Percentiles rank a stretch among this genome's conserved stretches.
These are phyloP conservation scores for Alloteropsis semialata DNA, from an alignment of 176 grass and related monocot species.

Conservation along the genomic window DNA sequence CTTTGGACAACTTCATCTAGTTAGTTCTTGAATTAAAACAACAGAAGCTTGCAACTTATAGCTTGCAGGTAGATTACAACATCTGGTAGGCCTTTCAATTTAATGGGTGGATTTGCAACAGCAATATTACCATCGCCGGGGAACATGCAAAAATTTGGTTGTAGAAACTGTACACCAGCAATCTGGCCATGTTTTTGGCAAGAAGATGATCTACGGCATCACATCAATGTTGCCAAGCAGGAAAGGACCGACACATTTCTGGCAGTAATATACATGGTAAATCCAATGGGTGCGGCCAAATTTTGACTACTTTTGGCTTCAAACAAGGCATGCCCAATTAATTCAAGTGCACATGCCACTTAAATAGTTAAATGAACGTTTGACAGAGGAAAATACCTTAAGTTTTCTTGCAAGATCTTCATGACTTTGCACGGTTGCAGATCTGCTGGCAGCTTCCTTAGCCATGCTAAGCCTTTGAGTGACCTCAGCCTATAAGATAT, in stretches of 20 bases:
- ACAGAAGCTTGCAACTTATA: background rate
- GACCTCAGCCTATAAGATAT: slow-evolving; percentile 74
- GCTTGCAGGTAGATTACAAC: background rate
- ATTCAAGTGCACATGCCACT: slow-evolving; percentile 1
- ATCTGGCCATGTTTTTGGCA: background rate
- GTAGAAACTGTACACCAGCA: background rate
- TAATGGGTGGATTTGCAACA: background rate
- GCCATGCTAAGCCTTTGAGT: slow-evolving; percentile 81
- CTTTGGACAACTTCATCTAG: background rate
- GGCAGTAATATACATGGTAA: background rate
- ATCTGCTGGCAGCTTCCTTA: slow-evolving; percentile 67
- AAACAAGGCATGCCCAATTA: background rate
- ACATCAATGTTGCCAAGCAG: background rate
- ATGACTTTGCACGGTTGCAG: slow-evolving; percentile 59
- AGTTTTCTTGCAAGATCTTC: slow-evolving; percentile 95
- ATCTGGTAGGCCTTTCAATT: background rate
- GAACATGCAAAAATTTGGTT: background rate
- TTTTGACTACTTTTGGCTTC: background rate
- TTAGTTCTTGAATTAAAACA: background rate
- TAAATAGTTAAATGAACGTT: background rate
- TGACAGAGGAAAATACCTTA: slow-evolving; percentile 47
- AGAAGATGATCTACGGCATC: background rate
- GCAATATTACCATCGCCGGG: background rate
- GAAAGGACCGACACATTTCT: background rate
- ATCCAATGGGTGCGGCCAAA: background rate